Percentiles rank a stretch among this genome's conserved stretches.
These are phyloP conservation scores for Sechiopsis laciniata DNA, from an alignment of 306 rosid species.

Conservation along the genomic window DNA sequence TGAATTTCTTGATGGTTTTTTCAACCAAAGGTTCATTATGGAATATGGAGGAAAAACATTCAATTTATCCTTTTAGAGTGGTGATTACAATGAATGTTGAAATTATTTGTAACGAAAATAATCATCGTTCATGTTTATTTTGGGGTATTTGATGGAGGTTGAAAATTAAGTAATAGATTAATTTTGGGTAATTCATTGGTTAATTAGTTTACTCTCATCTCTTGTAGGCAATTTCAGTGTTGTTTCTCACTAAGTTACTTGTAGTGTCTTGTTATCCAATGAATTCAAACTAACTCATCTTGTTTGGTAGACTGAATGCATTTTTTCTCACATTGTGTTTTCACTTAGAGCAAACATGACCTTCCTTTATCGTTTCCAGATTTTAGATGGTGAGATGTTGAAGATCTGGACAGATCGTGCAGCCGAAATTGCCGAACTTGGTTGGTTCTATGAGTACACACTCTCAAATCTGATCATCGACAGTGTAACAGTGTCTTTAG, in stretches of 20 bases:
- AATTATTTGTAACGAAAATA: too few relatives aligned
- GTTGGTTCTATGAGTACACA: slow-evolving; percentile 75
- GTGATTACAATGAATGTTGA: slow-evolving; percentile 10
- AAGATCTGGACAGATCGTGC: slow-evolving; percentile 93
- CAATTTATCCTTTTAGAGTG: background rate
- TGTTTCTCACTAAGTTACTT: background rate
- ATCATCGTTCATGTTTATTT: slow-evolving; percentile 5
- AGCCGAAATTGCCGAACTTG: slow-evolving; percentile 69
- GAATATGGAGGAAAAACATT: background rate
- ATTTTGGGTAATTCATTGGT: too few relatives aligned
- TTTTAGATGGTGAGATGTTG: slow-evolving; percentile 92
- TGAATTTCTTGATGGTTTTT: background rate
- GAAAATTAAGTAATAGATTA: too few relatives aligned
- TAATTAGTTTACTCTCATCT: too few relatives aligned
- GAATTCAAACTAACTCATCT: too few relatives aligned
- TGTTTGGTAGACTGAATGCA: too few relatives aligned
- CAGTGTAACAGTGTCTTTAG: slow-evolving; percentile 69
- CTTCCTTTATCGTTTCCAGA: slow-evolving; percentile 30
- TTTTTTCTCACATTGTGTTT: background rate
- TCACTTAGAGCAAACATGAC: background rate
- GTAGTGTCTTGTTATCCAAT: too few relatives aligned
- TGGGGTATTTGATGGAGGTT: background rate
- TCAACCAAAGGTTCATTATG: background rate
- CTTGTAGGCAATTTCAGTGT: too few relatives aligned
- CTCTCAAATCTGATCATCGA: slow-evolving; percentile 68